A percentile compares a stretch with the other conserved stretches of the same genome.
Evolutionary conservation across 306 rosid species (phyloP).

Genomic region (Spatholobus suberectus): DNA sequence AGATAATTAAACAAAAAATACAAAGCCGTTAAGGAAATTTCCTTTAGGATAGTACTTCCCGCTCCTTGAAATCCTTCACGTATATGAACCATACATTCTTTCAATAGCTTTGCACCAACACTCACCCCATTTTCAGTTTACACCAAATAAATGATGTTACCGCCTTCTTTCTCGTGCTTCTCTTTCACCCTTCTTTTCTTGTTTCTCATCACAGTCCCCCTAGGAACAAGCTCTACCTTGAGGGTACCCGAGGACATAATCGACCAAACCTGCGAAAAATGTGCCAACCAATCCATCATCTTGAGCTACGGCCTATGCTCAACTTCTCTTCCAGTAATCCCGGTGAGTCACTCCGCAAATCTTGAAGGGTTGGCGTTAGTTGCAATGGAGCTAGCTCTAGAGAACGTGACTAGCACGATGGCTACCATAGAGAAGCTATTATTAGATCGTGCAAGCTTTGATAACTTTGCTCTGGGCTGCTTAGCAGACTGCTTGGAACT

Average conservation of each 20-base stretch:
- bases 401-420: constrained; percentile 49
- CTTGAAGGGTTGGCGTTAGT: constrained; percentile 61
- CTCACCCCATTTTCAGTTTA: background rate
- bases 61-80: background rate
- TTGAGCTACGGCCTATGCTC: constrained; percentile 50
- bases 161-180: background rate
- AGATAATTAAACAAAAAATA: background rate
- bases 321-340: constrained; percentile 48
- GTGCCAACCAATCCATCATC: constrained; percentile 49
- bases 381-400: constrained; percentile 67
- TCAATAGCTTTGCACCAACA: background rate
- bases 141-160: constrained; percentile 26
- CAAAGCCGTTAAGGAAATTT: constrained; percentile 36
- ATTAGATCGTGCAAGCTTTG: constrained; percentile 20
- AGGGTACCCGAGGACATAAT: constrained; percentile 41
- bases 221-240: constrained; percentile 1
- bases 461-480: constrained; percentile 37
- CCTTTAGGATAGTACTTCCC: constrained; percentile 8
- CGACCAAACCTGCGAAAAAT: constrained; percentile 55
- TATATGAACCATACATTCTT: constrained; percentile 16
- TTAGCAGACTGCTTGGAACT: constrained; percentile 65
- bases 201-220: constrained; percentile 26
- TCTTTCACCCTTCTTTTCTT: background rate
- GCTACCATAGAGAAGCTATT: constrained; percentile 48
- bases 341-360: constrained; percentile 54